Base-by-base conservation (phyloP, 2,329 filamentous ascomycete species). In the Trichophyton mentagrophytes region DNA sequence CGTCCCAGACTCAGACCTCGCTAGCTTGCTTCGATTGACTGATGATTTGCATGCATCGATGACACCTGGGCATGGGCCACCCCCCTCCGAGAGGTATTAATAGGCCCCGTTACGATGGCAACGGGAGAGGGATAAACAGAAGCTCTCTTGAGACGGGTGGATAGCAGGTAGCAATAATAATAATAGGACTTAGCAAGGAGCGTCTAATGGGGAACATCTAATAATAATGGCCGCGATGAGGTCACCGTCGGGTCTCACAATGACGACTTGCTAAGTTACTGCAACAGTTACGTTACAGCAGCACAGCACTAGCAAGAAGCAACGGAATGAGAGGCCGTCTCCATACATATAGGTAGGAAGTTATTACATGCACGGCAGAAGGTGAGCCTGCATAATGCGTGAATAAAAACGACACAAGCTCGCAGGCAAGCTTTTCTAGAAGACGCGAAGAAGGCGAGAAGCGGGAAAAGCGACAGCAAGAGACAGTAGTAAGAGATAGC, bases 1-100 rank as follows among this genome's bases (percentile, higher is more conserved):
- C 27, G 22, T 22, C 22, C 22, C 22, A 22, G 22, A 3, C 22
- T 22, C 22, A 53, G 49, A 38, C 9, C 33, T 38, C 33, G 11
- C 33, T 38, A 38, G 33, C 33, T 38, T 38, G 33, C 33, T 25
- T 13, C 22, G 30, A 25, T 30, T 25, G 30, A 25, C 8, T 25
- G 49, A 53, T 53, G 49, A 53, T 53, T 53, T 53, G 49, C 49
- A 53, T 53, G 49, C 49, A 53, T 47, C 44, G 44, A 47, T 44
- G 40, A 44, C 40, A 44, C 44, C n/a, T 25, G 44, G 44, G 49
- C 49, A 53, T 53, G 49, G 49, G 17, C 49, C 49, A 53, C 44
- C 44, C 47, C 47, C 27, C 17, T 20, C 44, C n/a, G 8, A 47
- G 44, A 7, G 25, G 25, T 25, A 22, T 46, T 46, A 46, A 20